A percentile compares a stretch with the other conserved stretches of the same genome.
Conservation (phyloP, 1,139 yeast genomes). For the Pneumocystis murina region DNA sequence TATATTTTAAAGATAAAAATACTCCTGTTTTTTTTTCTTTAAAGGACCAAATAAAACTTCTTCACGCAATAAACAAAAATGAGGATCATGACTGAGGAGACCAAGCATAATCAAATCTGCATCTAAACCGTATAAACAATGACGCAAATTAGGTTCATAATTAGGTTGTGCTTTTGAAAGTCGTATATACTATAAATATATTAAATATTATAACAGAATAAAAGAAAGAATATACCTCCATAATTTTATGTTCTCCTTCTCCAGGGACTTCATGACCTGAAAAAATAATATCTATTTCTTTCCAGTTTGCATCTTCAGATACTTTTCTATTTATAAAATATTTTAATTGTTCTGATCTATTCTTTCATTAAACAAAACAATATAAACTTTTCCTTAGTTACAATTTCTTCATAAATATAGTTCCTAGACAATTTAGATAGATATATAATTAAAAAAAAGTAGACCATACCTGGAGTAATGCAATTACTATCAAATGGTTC, state of each 20-base stretch:
- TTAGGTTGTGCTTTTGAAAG: slow-evolving; percentile 70
- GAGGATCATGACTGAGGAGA: slow-evolving; percentile 90
- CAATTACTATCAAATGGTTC: slow-evolving; percentile 72
- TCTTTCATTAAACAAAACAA: neutral
- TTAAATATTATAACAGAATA: neutral
- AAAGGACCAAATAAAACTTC: slow-evolving; percentile 75
- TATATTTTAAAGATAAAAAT: neutral
- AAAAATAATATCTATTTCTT: slow-evolving; percentile 61
- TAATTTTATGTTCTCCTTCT: slow-evolving; percentile 96
- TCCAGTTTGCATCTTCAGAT: slow-evolving; percentile 83
- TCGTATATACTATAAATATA: slow-evolving; percentile 41
- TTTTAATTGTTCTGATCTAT: slow-evolving; percentile 50
- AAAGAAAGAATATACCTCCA: slow-evolving; percentile 34
- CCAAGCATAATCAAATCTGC: slow-evolving; percentile 97
- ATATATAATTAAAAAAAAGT: neutral
- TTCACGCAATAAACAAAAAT: slow-evolving; percentile 84
- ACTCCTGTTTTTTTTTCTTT: slow-evolving; percentile 30
- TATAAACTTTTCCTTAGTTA: neutral
- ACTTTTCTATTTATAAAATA: slow-evolving; percentile 86
- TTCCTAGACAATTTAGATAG: slow-evolving; percentile 20
- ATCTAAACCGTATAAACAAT: slow-evolving; percentile 91
- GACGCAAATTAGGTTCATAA: slow-evolving; percentile 78
- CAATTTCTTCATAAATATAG: slow-evolving; percentile 86
- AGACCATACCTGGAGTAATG: slow-evolving; percentile 75
- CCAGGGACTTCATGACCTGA: slow-evolving; percentile 98